Conservation (phyloP, 2,329 filamentous ascomycete genomes). For the Ophiostoma novo-ulmi region DNA sequence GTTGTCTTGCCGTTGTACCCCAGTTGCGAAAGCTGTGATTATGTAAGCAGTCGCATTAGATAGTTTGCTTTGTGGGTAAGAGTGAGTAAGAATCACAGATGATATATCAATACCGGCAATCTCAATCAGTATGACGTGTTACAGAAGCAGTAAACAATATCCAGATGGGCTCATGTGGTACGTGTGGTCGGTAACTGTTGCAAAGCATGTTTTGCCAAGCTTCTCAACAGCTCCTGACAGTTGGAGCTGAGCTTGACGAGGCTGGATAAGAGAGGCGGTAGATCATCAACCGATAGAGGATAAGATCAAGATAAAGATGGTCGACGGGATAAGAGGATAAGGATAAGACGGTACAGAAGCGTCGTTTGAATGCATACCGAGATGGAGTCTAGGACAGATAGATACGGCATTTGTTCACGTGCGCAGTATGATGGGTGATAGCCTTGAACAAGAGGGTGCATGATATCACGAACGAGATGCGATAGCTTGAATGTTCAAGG, state of each 20-base stretch:
- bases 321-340: background rate
- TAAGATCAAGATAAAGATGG: background rate
- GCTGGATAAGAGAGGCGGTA: background rate
- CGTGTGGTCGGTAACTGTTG: background rate
- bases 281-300: background rate
- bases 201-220: background rate
- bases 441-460: background rate
- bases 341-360: background rate
- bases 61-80: no score
- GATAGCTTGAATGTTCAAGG: background rate
- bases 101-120: no score
- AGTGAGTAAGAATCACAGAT: no score
- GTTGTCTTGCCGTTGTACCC: background rate
- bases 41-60: background rate
- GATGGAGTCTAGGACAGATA: background rate
- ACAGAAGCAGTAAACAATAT: no score
- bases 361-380: background rate
- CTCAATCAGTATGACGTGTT: no score
- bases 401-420: conserved; percentile 8
- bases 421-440: background rate
- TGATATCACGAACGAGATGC: background rate
- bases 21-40: background rate
- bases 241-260: background rate
- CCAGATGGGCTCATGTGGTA: no score
- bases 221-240: background rate